Percentiles rank a stretch among this genome's conserved stretches.
phyloP scores from a whole-genome alignment of 106 monocot genomes.

The Hemerocallis citrina region DNA sequence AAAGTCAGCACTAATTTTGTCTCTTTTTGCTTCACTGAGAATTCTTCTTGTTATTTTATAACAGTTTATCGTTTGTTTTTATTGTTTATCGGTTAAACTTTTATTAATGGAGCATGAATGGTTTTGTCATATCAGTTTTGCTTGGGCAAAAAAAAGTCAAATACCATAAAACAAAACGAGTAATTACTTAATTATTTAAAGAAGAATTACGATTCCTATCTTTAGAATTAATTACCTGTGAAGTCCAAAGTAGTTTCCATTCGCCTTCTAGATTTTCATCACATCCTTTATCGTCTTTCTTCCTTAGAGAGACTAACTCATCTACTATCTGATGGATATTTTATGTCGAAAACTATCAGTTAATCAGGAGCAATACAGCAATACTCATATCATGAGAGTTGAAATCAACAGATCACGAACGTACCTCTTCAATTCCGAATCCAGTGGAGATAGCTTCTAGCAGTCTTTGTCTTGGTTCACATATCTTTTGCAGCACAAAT shows the following conservation, averaged over 20 bases:
- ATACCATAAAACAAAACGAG: too few relatives aligned
- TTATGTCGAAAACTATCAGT: background rate
- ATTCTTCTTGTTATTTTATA: too few relatives aligned
- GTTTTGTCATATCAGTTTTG: too few relatives aligned
- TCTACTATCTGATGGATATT: conserved; percentile 46
- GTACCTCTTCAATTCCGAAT: conserved; percentile 53
- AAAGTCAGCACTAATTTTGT: too few relatives aligned
- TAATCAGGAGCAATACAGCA: background rate
- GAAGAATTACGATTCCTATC: too few relatives aligned
- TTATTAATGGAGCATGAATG: too few relatives aligned
- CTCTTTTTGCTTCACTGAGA: too few relatives aligned
- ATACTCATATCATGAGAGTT: background rate
- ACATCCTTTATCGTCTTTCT: conserved; percentile 17
- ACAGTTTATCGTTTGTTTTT: too few relatives aligned
- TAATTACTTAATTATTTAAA: too few relatives aligned
- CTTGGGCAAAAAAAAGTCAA: too few relatives aligned
- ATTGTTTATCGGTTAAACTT: too few relatives aligned
- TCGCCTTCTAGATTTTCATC: conserved; percentile 47
- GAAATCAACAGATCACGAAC: background rate
- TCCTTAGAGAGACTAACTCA: conserved; percentile 40
- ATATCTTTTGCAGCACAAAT: conserved; percentile 85
- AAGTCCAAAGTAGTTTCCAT: conserved; percentile 87
- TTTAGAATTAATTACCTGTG: conserved; percentile 79
- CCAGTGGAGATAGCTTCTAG: conserved; percentile 65
- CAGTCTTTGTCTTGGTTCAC: conserved; percentile 71